These are phyloP conservation scores for Biancaea sappan DNA, from an alignment of 306 rosid species.

Conservation along the genomic window DNA sequence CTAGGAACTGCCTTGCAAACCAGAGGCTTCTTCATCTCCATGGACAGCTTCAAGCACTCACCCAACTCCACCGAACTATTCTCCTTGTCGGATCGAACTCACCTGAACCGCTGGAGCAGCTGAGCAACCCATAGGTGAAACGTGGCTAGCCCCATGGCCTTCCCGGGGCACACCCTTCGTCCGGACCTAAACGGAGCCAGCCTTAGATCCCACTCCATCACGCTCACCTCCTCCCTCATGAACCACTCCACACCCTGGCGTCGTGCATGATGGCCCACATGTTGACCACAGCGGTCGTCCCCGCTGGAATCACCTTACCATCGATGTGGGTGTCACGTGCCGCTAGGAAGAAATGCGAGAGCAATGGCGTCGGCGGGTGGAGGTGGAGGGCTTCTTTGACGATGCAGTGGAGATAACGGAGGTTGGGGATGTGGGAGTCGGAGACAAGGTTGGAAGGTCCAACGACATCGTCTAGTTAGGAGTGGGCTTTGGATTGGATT, in stretches of 20 bases:
- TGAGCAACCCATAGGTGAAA: conserved; percentile 79
- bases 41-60: conserved; percentile 68
- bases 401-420: conserved; percentile 62
- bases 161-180: conserved; percentile 80
- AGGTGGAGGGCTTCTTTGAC: conserved; percentile 71
- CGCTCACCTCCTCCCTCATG: conserved; percentile 31
- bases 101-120: conserved; percentile 59
- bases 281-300: conserved; percentile 80
- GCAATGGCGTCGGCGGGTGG: conserved; percentile 84
- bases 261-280: conserved; percentile 84
- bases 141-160: conserved; percentile 76
- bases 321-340: conserved; percentile 58
- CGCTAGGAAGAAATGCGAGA: conserved; percentile 83
- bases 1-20: conserved; percentile 66
- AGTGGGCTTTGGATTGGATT: conserved; percentile 63
- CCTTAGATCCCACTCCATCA: conserved; percentile 72
- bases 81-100: conserved; percentile 33
- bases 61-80: conserved; percentile 46
- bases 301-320: conserved; percentile 53
- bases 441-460: conserved; percentile 33
- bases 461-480: conserved; percentile 45
- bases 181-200: conserved; percentile 84
- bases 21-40: conserved; percentile 77
- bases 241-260: conserved; percentile 63
- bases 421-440: conserved; percentile 57